Evolutionary conservation across 192 early-diverging fungal genomes (phyloP).

Genomic region (Dispira simplex): DNA sequence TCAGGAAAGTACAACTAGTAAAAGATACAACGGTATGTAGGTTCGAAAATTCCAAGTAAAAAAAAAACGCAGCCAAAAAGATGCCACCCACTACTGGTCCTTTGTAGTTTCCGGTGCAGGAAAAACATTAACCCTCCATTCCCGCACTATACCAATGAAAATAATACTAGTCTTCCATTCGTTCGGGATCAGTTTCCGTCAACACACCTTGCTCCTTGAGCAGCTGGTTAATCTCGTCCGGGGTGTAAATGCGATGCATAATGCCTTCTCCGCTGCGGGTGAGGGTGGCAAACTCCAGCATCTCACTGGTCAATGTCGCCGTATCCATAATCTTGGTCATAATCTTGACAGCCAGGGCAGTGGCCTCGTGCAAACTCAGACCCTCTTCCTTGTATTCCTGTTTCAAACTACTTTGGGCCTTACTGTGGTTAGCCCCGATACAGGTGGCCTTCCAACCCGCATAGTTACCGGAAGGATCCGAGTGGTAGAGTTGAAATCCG

Average conservation of each 20-base stretch:
- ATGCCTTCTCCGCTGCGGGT: slow-evolving; percentile 37
- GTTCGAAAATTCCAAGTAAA: too few species aligned
- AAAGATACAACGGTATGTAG: too few species aligned
- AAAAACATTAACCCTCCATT: too few species aligned
- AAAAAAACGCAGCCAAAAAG: too few species aligned
- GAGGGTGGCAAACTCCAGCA: slow-evolving; percentile 87
- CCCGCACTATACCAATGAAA: neutral
- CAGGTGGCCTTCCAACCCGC: slow-evolving; percentile 97
- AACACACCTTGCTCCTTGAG: slow-evolving; percentile 55
- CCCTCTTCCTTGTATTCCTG: slow-evolving; percentile 91
- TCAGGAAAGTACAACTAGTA: too few species aligned
- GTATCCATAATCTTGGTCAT: slow-evolving; percentile 96
- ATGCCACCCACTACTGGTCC: too few species aligned
- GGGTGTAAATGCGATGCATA: slow-evolving; percentile 49
- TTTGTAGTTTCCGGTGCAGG: too few species aligned
- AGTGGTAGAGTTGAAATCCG: slow-evolving; percentile 97
- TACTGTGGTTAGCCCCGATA: slow-evolving; percentile 89
- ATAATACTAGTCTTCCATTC: neutral
- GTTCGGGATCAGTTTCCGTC: neutral
- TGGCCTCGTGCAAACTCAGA: slow-evolving; percentile 74
- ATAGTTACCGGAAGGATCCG: slow-evolving; percentile 98
- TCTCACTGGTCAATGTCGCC: slow-evolving; percentile 79
- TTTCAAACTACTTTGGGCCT: slow-evolving; percentile 84
- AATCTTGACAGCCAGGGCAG: slow-evolving; percentile 80
- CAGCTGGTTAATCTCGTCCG: slow-evolving; percentile 66